These are phyloP conservation scores for Delonix regia DNA, from an alignment of 306 rosid genomes.

Conservation along the genomic window DNA sequence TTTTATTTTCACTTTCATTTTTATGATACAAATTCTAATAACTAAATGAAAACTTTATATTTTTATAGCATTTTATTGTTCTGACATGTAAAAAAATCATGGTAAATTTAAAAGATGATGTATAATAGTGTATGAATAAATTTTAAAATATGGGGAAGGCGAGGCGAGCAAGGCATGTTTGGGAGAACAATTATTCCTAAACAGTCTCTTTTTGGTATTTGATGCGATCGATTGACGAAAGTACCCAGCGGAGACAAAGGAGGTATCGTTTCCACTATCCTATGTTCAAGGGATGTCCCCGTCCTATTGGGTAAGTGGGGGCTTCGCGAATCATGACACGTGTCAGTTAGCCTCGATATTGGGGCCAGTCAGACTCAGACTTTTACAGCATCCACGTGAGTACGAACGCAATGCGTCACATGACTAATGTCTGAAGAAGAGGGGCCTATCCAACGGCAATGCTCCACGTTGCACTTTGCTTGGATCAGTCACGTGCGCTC, in stretches of 20 bases:
- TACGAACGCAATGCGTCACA: slow-evolving; percentile 20
- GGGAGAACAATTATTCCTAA: neutral
- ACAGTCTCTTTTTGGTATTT: neutral
- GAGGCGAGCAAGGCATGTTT: too few relatives aligned
- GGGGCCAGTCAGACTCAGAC: slow-evolving; percentile 35
- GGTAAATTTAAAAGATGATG: too few relatives aligned
- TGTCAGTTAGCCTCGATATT: neutral
- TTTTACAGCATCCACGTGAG: slow-evolving; percentile 45
- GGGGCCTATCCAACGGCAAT: neutral
- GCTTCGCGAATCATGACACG: slow-evolving; percentile 35
- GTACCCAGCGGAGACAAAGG: neutral
- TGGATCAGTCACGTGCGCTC: slow-evolving; percentile 40
- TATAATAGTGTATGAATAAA: too few relatives aligned
- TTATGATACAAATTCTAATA: too few relatives aligned
- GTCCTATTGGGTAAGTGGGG: neutral
- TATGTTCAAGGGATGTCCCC: neutral
- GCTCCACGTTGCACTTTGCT: slow-evolving; percentile 20
- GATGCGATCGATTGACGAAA: neutral
- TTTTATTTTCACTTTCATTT: too few relatives aligned
- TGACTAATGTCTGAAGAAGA: slow-evolving; percentile 3
- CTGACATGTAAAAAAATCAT: too few relatives aligned
- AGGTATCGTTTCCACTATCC: neutral
- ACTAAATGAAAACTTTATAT: too few relatives aligned
- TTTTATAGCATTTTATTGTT: too few relatives aligned
- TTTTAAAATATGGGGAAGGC: too few relatives aligned